A percentile compares a stretch with the other conserved stretches of the same genome.
Evolutionary conservation across 805 yeast genomes (phyloP).

Genomic region (Dipodascus geniculatus): DNA sequence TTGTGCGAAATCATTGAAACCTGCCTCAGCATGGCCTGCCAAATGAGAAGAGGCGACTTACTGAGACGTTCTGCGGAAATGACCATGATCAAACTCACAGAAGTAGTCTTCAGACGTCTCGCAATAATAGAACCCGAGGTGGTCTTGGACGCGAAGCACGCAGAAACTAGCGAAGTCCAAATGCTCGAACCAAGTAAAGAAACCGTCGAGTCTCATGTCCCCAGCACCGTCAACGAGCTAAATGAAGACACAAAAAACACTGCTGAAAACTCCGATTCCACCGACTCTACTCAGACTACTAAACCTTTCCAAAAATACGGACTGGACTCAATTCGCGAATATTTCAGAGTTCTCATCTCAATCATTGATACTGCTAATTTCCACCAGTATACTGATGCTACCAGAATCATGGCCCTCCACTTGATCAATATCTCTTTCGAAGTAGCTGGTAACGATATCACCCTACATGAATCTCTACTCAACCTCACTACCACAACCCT

Average conservation of each 20-base stretch:
- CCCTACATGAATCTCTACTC: constrained; percentile 52
- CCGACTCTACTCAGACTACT: constrained; percentile 16
- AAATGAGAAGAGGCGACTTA: constrained; percentile 82
- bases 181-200: constrained; percentile 38
- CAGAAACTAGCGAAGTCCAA: constrained; percentile 35
- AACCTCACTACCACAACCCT: constrained; percentile 64
- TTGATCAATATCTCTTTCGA: constrained; percentile 72
- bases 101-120: constrained; percentile 52
- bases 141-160: constrained; percentile 32
- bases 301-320: constrained; percentile 42
- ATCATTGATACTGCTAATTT: constrained; percentile 75
- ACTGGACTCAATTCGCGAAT: constrained; percentile 63
- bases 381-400: constrained; percentile 74
- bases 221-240: not conserved
- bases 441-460: constrained; percentile 55
- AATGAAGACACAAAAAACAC: not conserved
- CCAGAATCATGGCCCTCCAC: constrained; percentile 72
- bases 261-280: not conserved
- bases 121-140: constrained; percentile 39
- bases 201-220: not conserved
- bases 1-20: constrained; percentile 86
- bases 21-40: constrained; percentile 82
- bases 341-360: constrained; percentile 61
- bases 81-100: constrained; percentile 59
- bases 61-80: constrained; percentile 81